Percentiles rank a stretch among this genome's conserved stretches.
phyloP scores from a whole-genome alignment of 2,329 filamentous ascomycete genomes.

The Ascochyta viciae-villosae region DNA sequence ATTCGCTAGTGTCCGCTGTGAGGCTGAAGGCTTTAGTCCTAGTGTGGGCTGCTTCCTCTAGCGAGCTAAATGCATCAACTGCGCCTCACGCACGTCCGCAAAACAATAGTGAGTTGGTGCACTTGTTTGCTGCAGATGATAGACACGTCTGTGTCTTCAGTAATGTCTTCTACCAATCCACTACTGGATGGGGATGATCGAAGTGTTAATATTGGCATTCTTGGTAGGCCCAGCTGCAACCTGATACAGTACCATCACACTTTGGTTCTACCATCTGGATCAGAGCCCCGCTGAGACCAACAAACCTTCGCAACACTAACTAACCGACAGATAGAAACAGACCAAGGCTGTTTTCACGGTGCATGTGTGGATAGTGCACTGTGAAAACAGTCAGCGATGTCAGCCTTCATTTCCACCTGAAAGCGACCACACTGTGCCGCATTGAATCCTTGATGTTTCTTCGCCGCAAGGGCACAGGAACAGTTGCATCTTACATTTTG shows the following conservation, averaged over 20 bases:
- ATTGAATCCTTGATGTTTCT: constrained; percentile 1
- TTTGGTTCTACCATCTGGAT: neutral
- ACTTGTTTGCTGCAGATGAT: neutral
- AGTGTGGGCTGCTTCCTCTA: constrained; percentile 1
- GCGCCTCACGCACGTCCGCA: constrained; percentile 4
- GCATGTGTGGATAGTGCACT: too few species aligned
- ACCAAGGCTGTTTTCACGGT: neutral
- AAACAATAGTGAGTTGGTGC: neutral
- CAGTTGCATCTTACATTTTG: neutral
- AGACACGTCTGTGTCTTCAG: neutral
- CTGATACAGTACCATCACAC: neutral
- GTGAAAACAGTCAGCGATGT: neutral
- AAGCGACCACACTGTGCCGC: constrained; percentile 4
- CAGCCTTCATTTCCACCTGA: constrained; percentile 3
- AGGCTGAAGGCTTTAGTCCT: constrained; percentile 12
- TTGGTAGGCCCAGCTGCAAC: neutral
- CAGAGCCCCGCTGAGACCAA: constrained; percentile 1
- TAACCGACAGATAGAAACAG: neutral
- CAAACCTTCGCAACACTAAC: neutral
- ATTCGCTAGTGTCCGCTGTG: constrained; percentile 2
- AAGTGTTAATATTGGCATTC: neutral
- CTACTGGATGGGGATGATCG: neutral
- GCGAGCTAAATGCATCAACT: constrained; percentile 6
- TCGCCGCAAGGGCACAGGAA: constrained; percentile 8
- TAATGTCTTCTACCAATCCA: neutral